phyloP scores from a whole-genome alignment of 768 basidiomycete species.

The Lactarius vividus region DNA sequence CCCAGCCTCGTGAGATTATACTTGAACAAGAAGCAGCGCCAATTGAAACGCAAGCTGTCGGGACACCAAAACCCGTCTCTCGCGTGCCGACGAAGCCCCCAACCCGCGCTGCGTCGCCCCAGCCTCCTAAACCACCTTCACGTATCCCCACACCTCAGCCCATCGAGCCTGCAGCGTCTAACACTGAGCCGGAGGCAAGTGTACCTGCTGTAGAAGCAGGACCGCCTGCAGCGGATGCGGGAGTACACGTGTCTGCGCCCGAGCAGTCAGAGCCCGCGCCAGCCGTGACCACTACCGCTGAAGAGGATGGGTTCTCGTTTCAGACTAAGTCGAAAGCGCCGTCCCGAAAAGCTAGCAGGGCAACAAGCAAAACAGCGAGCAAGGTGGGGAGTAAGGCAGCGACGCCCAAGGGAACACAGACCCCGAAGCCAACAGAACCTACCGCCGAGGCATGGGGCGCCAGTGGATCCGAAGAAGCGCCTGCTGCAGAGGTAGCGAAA shows the following conservation, averaged over 20 bases:
- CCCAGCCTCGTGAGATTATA: slow-evolving; percentile 7
- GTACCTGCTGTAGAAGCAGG: not conserved
- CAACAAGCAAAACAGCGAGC: slow-evolving; percentile 21
- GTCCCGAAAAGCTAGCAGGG: slow-evolving; percentile 24
- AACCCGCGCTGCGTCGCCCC: slow-evolving; percentile 13
- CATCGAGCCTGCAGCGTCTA: not conserved
- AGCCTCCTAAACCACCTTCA: not conserved
- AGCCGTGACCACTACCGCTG: slow-evolving; percentile 2
- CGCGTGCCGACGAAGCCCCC: slow-evolving; percentile 14
- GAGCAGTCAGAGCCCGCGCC: slow-evolving; percentile 1
- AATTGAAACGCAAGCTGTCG: not conserved
- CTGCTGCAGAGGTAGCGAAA: not conserved
- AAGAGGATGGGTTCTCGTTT: not conserved
- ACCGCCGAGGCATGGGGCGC: not conserved
- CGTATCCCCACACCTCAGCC: not conserved
- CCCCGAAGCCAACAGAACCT: slow-evolving; percentile 16
- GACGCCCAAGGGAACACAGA: slow-evolving; percentile 21
- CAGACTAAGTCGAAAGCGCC: slow-evolving; percentile 14
- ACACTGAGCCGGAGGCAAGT: not conserved
- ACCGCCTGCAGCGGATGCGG: not conserved
- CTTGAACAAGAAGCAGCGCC: not conserved
- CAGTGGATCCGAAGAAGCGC: not conserved
- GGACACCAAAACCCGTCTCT: slow-evolving; percentile 9
- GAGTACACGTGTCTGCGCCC: not conserved
- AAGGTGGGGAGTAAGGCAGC: slow-evolving; percentile 22